Evolutionary conservation across 2,329 filamentous ascomycete species (phyloP).

Genomic region (Trichocomaceae sp.): DNA sequence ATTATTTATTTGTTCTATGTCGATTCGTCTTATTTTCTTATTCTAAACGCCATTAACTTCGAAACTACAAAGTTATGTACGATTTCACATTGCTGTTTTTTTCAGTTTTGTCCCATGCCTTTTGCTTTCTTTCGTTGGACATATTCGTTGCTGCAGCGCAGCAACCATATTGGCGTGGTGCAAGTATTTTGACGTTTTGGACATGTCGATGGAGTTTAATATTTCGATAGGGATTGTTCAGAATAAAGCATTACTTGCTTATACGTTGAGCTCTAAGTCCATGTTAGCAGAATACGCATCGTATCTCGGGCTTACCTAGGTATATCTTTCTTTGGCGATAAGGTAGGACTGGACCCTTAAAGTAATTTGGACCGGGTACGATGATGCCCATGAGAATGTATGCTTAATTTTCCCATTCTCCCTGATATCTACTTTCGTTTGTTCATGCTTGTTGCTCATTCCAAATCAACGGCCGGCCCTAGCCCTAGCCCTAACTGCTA

Average conservation of each 20-base stretch:
- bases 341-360: too few species aligned
- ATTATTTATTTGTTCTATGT: neutral
- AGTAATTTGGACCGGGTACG: too few species aligned
- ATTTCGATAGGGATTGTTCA: neutral
- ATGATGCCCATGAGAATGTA: too few species aligned
- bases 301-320: neutral
- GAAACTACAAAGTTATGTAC: neutral
- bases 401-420: too few species aligned
- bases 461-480: too few species aligned
- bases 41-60: neutral
- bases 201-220: slow-evolving; percentile 2
- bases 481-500: neutral
- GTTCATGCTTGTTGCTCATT: too few species aligned
- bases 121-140: slow-evolving; percentile 12
- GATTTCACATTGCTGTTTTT: neutral
- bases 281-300: neutral
- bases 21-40: neutral
- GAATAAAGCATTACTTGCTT: neutral
- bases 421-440: too few species aligned
- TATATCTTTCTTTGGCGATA: too few species aligned
- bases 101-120: neutral
- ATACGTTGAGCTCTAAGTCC: neutral
- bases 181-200: slow-evolving; percentile 1
- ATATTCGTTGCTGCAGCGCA: slow-evolving; percentile 13
- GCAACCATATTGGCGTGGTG: slow-evolving; percentile 10